phyloP scores from a whole-genome alignment of 2,329 filamentous ascomycete genomes.

The Trichoderma cornu-damae region DNA sequence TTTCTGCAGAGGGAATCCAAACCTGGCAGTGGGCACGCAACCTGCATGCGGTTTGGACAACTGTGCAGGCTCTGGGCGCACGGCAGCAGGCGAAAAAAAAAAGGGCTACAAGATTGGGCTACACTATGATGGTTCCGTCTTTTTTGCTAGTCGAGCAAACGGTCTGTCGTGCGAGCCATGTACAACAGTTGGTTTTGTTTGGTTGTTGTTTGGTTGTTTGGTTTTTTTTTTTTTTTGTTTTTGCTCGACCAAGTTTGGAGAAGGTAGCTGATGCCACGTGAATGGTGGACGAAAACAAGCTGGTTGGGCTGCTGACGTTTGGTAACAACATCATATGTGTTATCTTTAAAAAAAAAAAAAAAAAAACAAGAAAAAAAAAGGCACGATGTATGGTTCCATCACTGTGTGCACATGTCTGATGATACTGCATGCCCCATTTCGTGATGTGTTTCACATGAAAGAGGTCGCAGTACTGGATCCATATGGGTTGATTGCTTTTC shows the following conservation, averaged over 20 bases:
- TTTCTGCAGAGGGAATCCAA: slow-evolving; percentile 15
- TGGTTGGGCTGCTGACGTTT: slow-evolving; percentile 5
- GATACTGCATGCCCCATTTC: background rate
- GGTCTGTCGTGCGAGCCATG: slow-evolving; percentile 13
- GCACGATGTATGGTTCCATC: background rate
- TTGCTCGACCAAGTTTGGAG: slow-evolving; percentile 11
- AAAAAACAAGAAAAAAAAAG: background rate
- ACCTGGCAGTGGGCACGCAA: slow-evolving; percentile 3
- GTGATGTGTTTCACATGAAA: background rate
- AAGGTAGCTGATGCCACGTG: slow-evolving; percentile 9
- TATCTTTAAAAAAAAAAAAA: background rate
- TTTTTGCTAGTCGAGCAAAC: background rate
- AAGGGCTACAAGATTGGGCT: background rate
- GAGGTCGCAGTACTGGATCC: no score
- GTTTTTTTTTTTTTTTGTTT: slow-evolving; percentile 10
- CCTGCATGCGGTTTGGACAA: slow-evolving; percentile 16
- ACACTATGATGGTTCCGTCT: background rate
- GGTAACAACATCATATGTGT: slow-evolving; percentile 2
- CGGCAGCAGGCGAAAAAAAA: background rate
- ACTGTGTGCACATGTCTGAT: background rate
- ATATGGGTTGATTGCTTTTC: no score
- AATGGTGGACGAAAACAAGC: slow-evolving; percentile 13
- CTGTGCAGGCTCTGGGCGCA: slow-evolving; percentile 16
- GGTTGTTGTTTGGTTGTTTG: slow-evolving; percentile 2
- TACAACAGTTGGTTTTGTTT: slow-evolving; percentile 19